Conservation (phyloP, 768 basidiomycete genomes). For the Ramaria sp. region DNA sequence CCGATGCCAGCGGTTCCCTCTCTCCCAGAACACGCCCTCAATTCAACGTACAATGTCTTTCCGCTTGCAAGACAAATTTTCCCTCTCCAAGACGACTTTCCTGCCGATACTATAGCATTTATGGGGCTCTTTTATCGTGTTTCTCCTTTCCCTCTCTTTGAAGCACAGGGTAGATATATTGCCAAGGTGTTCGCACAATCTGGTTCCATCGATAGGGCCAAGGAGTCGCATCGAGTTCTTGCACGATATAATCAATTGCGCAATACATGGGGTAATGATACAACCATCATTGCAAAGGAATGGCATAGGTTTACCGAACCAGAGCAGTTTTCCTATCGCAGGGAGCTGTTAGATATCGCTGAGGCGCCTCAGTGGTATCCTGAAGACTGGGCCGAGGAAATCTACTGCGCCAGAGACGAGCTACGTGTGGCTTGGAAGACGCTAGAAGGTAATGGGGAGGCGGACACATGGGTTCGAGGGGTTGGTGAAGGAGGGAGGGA, state of each 20-base stretch:
- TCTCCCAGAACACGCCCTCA: conserved; percentile 42
- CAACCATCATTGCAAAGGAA: conserved; percentile 33
- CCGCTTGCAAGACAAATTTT: conserved; percentile 66
- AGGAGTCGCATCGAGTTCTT: conserved; percentile 40
- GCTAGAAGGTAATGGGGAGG: conserved; percentile 45
- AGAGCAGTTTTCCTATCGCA: conserved; percentile 63
- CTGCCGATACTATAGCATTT: conserved; percentile 43
- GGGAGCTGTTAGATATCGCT: conserved; percentile 42
- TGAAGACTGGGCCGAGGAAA: conserved; percentile 48
- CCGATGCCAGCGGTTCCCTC: conserved; percentile 36
- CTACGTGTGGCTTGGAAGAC: conserved; percentile 49
- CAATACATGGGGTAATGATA: conserved; percentile 20
- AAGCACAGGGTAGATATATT: conserved; percentile 64
- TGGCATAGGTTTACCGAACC: conserved; percentile 42
- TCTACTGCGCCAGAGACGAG: conserved; percentile 36
- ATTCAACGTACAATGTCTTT: conserved; percentile 57
- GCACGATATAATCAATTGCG: conserved; percentile 36
- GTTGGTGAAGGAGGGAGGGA: conserved; percentile 46
- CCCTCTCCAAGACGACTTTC: conserved; percentile 39
- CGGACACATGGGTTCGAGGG: conserved; percentile 47
- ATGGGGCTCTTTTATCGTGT: conserved; percentile 49
- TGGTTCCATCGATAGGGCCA: conserved; percentile 33
- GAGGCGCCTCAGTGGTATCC: conserved; percentile 25
- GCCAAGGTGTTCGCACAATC: conserved; percentile 46
- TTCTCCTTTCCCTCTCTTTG: conserved; percentile 66